Evolutionary conservation across 306 rosid species (phyloP).

Genomic region (Prunus davidiana): DNA sequence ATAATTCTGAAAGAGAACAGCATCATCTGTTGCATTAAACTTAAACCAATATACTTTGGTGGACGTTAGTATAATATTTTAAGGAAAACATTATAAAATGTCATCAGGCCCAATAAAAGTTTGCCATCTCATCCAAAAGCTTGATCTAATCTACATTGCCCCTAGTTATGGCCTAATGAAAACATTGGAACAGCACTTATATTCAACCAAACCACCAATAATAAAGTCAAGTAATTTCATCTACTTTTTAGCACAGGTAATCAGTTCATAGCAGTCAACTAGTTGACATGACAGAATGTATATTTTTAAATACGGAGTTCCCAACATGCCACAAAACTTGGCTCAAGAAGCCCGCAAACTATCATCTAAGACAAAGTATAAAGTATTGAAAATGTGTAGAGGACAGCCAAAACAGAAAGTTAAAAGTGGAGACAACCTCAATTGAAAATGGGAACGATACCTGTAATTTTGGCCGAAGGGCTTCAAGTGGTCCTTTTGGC

Average conservation of each 20-base stretch:
- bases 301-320: background rate
- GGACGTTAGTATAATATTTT: background rate
- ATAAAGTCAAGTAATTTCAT: background rate
- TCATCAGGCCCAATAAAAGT: background rate
- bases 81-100: background rate
- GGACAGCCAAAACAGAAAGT: background rate
- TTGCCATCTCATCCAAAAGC: background rate
- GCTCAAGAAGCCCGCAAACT: conserved; percentile 9
- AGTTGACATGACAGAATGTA: background rate
- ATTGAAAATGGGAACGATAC: conserved; percentile 23
- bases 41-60: background rate
- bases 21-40: background rate
- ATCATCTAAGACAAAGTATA: background rate
- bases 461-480: conserved; percentile 94
- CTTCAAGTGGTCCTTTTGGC: conserved; percentile 98
- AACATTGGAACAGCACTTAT: background rate
- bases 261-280: background rate
- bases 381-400: background rate
- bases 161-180: background rate
- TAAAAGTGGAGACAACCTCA: background rate
- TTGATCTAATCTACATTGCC: background rate
- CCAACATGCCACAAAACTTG: background rate
- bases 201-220: background rate
- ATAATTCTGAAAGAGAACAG: background rate
- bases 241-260: background rate